These are phyloP conservation scores for Ceratocystis albifundus DNA, from an alignment of 2,329 filamentous ascomycete genomes.

Conservation along the genomic window DNA sequence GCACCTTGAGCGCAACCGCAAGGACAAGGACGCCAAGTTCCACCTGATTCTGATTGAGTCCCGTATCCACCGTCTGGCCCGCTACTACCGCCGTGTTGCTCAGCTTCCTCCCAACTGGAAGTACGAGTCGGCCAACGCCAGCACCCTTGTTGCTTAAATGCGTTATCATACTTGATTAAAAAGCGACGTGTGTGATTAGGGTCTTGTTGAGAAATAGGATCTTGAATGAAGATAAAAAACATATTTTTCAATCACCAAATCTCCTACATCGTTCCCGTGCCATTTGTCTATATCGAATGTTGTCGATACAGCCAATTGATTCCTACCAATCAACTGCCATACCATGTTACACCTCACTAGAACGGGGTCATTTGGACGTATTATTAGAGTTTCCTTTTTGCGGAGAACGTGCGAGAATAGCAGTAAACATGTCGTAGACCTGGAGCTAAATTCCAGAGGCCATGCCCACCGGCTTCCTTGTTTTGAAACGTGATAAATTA, in stretches of 20 bases:
- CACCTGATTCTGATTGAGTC: slow-evolving; percentile 99
- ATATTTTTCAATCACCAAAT: slow-evolving; percentile 19
- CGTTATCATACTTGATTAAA: slow-evolving; percentile 17
- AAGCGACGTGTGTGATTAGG: slow-evolving; percentile 21
- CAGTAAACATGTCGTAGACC: not conserved
- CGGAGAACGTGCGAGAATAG: not conserved
- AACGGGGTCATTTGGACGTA: not conserved
- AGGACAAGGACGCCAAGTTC: slow-evolving; percentile 99
- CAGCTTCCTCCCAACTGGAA: slow-evolving; percentile 87
- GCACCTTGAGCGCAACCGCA: slow-evolving; percentile 99
- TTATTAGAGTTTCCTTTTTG: not conserved
- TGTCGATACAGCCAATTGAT: slow-evolving; percentile 17
- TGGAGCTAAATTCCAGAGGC: not conserved
- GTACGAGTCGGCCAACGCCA: slow-evolving; percentile 96
- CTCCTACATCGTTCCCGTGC: slow-evolving; percentile 16
- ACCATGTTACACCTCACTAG: slow-evolving; percentile 9
- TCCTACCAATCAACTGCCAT: slow-evolving; percentile 8
- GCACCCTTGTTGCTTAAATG: slow-evolving; percentile 78
- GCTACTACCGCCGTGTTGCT: slow-evolving; percentile 97
- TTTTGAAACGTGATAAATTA: not conserved
- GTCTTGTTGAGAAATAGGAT: slow-evolving; percentile 18
- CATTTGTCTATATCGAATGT: not conserved
- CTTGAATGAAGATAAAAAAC: slow-evolving; percentile 21
- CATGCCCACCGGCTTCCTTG: not conserved
- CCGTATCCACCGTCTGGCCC: slow-evolving; percentile 97